A percentile compares a stretch with the other conserved stretches of the same genome.
These are phyloP conservation scores for Saccharomycopsis selenospora DNA, from an alignment of 805 yeast genomes.

Conservation along the genomic window DNA sequence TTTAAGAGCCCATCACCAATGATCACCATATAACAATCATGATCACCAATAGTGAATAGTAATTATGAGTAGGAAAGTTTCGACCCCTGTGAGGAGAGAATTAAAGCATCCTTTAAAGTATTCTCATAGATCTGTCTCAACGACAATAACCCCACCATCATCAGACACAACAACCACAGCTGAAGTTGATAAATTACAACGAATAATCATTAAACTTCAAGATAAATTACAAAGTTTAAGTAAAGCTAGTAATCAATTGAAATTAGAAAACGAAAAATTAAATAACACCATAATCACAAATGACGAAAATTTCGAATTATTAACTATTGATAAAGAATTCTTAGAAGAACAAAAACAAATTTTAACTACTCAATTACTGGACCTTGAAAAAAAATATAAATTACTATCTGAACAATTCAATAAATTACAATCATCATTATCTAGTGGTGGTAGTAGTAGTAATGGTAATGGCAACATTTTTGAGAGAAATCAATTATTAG, in stretches of 20 bases:
- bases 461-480: slow-evolving; percentile 10
- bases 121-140: no score
- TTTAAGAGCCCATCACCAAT: no score
- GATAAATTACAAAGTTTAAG: slow-evolving; percentile 34
- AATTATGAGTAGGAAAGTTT: no score
- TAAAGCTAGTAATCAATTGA: slow-evolving; percentile 28
- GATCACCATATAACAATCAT: no score
- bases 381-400: slow-evolving; percentile 29
- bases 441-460: slow-evolving; percentile 12
- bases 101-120: no score
- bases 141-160: no score
- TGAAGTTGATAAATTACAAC: slow-evolving; percentile 21
- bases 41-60: no score
- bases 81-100: no score
- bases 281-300: slow-evolving; percentile 13
- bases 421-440: slow-evolving; percentile 31
- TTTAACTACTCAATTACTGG: slow-evolving; percentile 26
- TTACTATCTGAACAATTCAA: slow-evolving; percentile 30
- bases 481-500: slow-evolving; percentile 34
- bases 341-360: slow-evolving; percentile 31
- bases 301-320: slow-evolving; percentile 30
- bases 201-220: slow-evolving; percentile 40
- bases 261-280: slow-evolving; percentile 28
- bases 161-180: no score
- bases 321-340: slow-evolving; percentile 40